phyloP scores from a whole-genome alignment of 129 eudicot genomes.

The Kitagawia praeruptora region DNA sequence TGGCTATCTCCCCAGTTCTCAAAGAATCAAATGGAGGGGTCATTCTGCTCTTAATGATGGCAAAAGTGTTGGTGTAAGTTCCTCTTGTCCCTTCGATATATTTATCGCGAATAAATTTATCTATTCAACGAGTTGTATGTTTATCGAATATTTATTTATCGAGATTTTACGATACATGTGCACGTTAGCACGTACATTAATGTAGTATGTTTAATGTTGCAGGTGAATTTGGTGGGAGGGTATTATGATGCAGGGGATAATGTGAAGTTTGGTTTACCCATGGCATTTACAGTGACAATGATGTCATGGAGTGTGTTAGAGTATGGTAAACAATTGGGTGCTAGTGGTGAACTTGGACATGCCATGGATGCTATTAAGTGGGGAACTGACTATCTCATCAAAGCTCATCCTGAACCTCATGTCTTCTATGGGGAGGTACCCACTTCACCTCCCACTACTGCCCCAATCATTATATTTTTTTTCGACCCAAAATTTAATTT shows the following conservation, averaged over 20 bases:
- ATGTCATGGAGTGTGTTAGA: constrained; percentile 96
- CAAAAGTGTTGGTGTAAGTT: constrained; percentile 66
- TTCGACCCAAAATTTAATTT: too few relatives aligned
- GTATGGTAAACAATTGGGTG: constrained; percentile 74
- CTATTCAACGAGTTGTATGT: neutral
- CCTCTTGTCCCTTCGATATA: too few relatives aligned
- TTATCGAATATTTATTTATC: too few relatives aligned
- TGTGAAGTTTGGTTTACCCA: constrained; percentile 94
- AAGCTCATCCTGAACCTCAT: constrained; percentile 87
- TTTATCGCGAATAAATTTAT: neutral
- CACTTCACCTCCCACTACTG: neutral
- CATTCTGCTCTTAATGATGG: constrained; percentile 86
- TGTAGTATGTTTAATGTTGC: neutral
- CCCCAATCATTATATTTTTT: too few relatives aligned
- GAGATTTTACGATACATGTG: too few relatives aligned
- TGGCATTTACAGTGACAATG: constrained; percentile 97
- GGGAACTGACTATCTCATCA: constrained; percentile 94
- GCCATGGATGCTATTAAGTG: constrained; percentile 90
- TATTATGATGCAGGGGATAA: constrained; percentile 98
- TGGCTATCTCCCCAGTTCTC: constrained; percentile 67
- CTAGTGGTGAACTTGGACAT: constrained; percentile 73
- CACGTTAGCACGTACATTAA: too few relatives aligned
- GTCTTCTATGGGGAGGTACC: constrained; percentile 88
- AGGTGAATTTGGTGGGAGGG: constrained; percentile 99
- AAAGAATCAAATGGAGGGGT: constrained; percentile 81